Conservation (phyloP, 441 rosid genomes). For the Gossypium aridum region DNA sequence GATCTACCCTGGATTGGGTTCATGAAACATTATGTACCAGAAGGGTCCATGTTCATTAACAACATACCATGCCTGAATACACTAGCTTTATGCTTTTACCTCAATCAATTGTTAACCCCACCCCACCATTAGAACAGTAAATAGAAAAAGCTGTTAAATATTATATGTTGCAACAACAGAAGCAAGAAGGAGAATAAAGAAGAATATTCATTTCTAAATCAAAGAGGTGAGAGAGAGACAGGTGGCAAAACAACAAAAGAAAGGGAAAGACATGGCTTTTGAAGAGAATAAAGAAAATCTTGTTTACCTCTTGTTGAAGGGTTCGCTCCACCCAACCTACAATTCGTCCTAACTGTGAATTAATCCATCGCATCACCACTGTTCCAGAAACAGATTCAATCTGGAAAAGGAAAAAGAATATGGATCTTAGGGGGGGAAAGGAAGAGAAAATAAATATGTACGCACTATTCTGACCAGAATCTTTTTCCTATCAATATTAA, state of each 20-base stretch:
- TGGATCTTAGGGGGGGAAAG: neutral
- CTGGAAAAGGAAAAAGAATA: slow-evolving; percentile 27
- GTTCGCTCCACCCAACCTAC: slow-evolving; percentile 96
- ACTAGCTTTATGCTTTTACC: neutral
- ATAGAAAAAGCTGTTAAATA: neutral
- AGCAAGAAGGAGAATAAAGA: slow-evolving; percentile 1
- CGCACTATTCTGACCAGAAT: neutral
- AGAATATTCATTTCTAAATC: neutral
- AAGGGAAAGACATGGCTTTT: neutral
- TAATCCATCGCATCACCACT: slow-evolving; percentile 92
- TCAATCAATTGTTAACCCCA: neutral
- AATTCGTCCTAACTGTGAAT: slow-evolving; percentile 88
- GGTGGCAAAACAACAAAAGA: neutral
- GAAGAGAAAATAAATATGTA: neutral
- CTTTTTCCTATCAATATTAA: slow-evolving; percentile 1
- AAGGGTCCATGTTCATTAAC: neutral
- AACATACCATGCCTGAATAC: slow-evolving; percentile 3
- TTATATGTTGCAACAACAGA: neutral
- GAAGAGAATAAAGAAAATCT: slow-evolving; percentile 1
- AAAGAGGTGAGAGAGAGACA: neutral
- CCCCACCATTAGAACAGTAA: slow-evolving; percentile 1
- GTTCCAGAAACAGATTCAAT: slow-evolving; percentile 92
- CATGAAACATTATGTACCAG: neutral
- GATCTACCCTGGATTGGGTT: neutral
- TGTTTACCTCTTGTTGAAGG: slow-evolving; percentile 86